A percentile compares a stretch with the other conserved stretches of the same genome.
Conservation (phyloP, 2,329 filamentous ascomycete species). For the Paraconiothyrium brasiliense region DNA sequence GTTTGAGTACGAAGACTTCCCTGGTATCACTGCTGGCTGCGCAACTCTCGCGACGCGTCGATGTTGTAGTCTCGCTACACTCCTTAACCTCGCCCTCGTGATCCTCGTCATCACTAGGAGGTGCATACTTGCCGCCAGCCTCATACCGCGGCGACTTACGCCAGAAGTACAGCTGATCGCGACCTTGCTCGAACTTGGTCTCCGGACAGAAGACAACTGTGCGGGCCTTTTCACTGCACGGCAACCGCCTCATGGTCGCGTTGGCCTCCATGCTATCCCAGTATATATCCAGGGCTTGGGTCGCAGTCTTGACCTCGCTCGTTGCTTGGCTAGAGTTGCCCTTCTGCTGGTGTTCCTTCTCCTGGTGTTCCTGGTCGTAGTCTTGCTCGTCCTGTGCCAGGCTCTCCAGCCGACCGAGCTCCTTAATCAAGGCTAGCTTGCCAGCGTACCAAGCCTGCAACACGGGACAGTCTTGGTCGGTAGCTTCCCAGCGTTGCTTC, state of each 20-base stretch:
- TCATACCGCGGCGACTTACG: conserved; percentile 41
- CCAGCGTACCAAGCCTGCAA: conserved; percentile 36
- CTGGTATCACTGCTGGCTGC: background rate
- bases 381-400: conserved; percentile 30
- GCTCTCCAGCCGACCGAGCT: conserved; percentile 32
- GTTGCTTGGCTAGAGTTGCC: background rate
- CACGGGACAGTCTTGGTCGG: conserved; percentile 21
- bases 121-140: conserved; percentile 37
- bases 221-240: conserved; percentile 16
- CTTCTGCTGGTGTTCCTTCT: conserved; percentile 19
- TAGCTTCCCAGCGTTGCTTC: conserved; percentile 24
- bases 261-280: conserved; percentile 29
- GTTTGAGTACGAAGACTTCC: too few species aligned
- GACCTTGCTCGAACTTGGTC: conserved; percentile 33
- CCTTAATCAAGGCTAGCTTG: conserved; percentile 34
- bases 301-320: conserved; percentile 34
- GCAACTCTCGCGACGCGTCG: background rate
- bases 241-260: conserved; percentile 1
- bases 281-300: conserved; percentile 35
- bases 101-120: background rate
- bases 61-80: background rate
- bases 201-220: conserved; percentile 31
- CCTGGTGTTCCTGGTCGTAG: conserved; percentile 29
- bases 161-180: conserved; percentile 37
- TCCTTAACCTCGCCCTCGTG: background rate